Percentiles rank a stretch among this genome's conserved stretches.
Conservation (phyloP, 2,329 filamentous ascomycete species). For the Sphaerulina musiva region DNA sequence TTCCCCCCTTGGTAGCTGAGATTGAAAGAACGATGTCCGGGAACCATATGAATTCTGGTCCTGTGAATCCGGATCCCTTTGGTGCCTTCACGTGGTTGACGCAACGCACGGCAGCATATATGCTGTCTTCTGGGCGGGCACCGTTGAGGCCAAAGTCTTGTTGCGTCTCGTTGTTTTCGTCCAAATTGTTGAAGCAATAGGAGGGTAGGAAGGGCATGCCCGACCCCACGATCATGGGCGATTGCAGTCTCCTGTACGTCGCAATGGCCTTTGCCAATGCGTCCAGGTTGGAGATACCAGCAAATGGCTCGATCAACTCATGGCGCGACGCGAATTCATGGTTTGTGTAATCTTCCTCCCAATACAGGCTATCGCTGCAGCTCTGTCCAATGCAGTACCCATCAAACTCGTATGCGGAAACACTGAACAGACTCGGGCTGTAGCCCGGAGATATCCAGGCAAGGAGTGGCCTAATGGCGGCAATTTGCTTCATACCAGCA, state of each 20-base stretch:
- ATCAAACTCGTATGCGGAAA: slow-evolving; percentile 1
- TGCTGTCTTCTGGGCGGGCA: neutral
- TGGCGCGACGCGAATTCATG: neutral
- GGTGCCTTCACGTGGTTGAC: neutral
- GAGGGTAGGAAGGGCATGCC: slow-evolving; percentile 8
- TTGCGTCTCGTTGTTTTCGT: neutral
- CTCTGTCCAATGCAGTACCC: slow-evolving; percentile 2
- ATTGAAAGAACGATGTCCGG: neutral
- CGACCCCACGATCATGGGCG: neutral
- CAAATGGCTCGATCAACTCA: neutral
- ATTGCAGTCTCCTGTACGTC: neutral
- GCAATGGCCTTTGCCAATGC: neutral
- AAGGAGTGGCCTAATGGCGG: neutral
- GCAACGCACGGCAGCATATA: neutral
- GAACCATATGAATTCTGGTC: neutral
- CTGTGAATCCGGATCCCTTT: neutral
- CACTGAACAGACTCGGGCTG: neutral
- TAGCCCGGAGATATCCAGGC: neutral
- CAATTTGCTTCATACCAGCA: neutral
- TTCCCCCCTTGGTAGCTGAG: neutral
- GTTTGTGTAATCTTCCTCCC: neutral
- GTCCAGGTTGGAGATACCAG: neutral
- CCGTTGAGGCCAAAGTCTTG: neutral
- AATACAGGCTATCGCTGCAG: neutral
- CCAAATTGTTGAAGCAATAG: slow-evolving; percentile 3